Evolutionary conservation across 345 rosid species (phyloP).

Genomic region (Triadica sebifera): DNA sequence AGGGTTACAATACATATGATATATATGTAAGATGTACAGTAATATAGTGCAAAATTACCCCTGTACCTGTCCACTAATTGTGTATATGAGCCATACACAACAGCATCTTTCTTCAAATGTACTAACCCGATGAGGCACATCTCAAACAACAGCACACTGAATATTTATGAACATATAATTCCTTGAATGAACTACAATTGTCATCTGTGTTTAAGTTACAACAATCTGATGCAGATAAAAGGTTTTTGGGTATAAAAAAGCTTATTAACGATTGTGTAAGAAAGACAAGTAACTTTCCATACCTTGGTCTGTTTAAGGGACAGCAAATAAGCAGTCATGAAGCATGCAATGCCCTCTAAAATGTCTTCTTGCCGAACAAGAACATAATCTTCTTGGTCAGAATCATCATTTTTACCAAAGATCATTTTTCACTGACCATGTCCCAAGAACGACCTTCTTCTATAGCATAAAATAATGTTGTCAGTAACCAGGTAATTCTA

Average conservation of each 20-base stretch:
- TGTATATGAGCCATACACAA: too few relatives aligned
- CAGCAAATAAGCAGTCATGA: slow-evolving; percentile 82
- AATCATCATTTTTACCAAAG: slow-evolving; percentile 48
- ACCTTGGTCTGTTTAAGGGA: slow-evolving; percentile 93
- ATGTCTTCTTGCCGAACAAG: slow-evolving; percentile 94
- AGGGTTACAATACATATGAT: too few relatives aligned
- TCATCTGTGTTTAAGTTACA: neutral
- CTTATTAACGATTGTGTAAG: neutral
- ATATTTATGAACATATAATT: neutral
- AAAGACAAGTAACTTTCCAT: slow-evolving; percentile 14
- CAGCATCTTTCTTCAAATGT: neutral
- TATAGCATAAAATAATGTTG: slow-evolving; percentile 27
- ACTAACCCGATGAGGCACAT: neutral
- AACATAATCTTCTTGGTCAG: slow-evolving; percentile 73
- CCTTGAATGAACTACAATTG: neutral
- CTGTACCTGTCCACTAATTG: too few relatives aligned
- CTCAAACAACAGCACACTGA: neutral
- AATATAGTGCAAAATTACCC: too few relatives aligned
- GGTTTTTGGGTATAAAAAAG: neutral
- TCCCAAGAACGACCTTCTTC: slow-evolving; percentile 90
- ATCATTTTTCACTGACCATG: slow-evolving; percentile 67
- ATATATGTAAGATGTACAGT: too few relatives aligned
- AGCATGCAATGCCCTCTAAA: slow-evolving; percentile 89
- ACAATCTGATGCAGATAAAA: too few relatives aligned
- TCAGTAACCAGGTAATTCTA: slow-evolving; percentile 9